Conservation (phyloP, 768 basidiomycete genomes). For the Hericium alpestre region DNA sequence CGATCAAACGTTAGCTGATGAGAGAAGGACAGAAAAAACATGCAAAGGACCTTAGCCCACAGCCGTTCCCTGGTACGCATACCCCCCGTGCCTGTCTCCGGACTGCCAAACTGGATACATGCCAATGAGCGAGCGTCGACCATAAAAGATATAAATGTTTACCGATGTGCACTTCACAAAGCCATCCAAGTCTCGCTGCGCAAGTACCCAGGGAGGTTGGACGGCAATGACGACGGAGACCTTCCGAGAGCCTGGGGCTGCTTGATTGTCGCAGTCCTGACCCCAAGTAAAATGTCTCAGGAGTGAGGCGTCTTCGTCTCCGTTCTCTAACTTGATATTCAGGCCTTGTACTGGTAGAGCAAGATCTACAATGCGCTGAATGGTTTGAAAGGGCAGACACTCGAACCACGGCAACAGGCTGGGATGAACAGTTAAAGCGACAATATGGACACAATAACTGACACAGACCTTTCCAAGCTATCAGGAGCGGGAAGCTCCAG, state of each 20-base stretch:
- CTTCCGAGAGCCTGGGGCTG: not conserved
- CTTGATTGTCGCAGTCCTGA: not conserved
- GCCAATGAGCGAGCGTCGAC: not conserved
- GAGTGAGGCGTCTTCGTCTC: slow-evolving; percentile 6
- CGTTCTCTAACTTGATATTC: slow-evolving; percentile 1
- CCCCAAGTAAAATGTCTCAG: slow-evolving; percentile 7
- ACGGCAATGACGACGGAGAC: slow-evolving; percentile 7
- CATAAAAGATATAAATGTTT: not conserved
- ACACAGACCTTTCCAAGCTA: not conserved
- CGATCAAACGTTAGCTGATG: not conserved
- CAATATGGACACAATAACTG: not conserved
- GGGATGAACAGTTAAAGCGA: no score
- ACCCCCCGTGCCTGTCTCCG: not conserved
- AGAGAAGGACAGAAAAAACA: not conserved
- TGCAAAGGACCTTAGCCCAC: slow-evolving; percentile 10
- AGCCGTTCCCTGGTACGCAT: slow-evolving; percentile 7
- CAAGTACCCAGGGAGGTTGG: slow-evolving; percentile 11
- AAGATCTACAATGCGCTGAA: slow-evolving; percentile 8
- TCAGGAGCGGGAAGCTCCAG: not conserved
- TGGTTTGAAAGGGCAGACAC: slow-evolving; percentile 7
- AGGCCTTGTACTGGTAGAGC: not conserved
- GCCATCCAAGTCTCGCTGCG: not conserved
- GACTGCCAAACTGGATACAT: no score
- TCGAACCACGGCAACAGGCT: slow-evolving; percentile 4
- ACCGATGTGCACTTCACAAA: not conserved